phyloP scores from a whole-genome alignment of 2,329 filamentous ascomycete genomes.

The Tolypocladium sp. region DNA sequence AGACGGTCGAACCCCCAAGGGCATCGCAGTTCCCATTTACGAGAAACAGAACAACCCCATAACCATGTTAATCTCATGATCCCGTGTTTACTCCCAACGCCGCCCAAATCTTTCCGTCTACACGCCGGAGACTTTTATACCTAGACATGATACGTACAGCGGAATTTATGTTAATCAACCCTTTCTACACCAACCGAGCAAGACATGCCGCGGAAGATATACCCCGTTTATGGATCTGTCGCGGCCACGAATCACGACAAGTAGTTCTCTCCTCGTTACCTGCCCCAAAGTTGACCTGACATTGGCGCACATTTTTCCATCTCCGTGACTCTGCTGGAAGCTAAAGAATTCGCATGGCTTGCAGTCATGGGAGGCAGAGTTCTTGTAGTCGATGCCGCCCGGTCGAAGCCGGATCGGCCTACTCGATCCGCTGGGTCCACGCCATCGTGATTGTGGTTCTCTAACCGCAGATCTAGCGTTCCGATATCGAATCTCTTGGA shows the following conservation, averaged over 20 bases:
- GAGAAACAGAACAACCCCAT: not conserved
- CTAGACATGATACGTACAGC: not conserved
- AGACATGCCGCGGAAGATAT: not conserved
- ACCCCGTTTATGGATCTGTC: not conserved
- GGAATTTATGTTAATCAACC: not conserved
- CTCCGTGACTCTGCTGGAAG: not conserved
- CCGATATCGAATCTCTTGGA: conserved; percentile 55
- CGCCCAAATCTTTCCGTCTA: not conserved
- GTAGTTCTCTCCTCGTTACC: not conserved
- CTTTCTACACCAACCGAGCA: not conserved
- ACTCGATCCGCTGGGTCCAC: not conserved
- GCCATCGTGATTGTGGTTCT: conserved; percentile 2
- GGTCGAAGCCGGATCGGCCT: not conserved
- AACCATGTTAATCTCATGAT: not conserved
- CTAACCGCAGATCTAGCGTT: conserved; percentile 35
- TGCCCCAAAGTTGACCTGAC: not conserved
- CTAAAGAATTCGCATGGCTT: not conserved
- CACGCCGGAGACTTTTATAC: not conserved
- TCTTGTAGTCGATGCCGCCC: not conserved
- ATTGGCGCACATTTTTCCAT: not conserved
- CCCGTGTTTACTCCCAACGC: not conserved
- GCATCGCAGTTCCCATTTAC: not conserved
- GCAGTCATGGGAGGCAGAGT: not conserved
- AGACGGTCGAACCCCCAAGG: not conserved
- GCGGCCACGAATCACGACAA: not conserved